Evolutionary conservation across 2,329 filamentous ascomycete genomes (phyloP), one percentile per base, ranked within the genome.

Genomic region (Graphiopsis chlorocephala): DNA sequence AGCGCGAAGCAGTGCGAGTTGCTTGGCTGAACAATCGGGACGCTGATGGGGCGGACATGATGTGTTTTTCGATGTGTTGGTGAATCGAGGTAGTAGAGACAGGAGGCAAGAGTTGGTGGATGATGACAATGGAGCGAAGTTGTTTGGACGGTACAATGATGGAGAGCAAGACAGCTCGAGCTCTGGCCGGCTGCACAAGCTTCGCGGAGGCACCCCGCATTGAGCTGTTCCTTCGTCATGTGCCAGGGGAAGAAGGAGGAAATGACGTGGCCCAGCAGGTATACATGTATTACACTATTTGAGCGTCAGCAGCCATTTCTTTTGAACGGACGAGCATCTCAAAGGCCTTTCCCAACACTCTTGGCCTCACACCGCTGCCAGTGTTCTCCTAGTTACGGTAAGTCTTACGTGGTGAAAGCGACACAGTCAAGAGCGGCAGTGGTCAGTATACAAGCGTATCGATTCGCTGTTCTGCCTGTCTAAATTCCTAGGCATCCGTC

Each of bases 11-110:
- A 57, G 48, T 65, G 52, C 71, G 68, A 53, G 66, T 47, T 26
- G 67, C 65, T 64, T 70, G 69, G 64, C 65, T 69, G 48, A 71
- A 48, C 57, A 72, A 56, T 47, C 71, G 70, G 23, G 62, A 65
- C 23, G 69, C 66, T 64, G 68, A 63, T 50, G 69, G 68, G 12
- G 70, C 66, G 29, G 71, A 72, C 72, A 73, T 73, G 48, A 20
- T 67, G 64, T 29, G 35, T n/a, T 23, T 14, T 29, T 50, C 26
- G 53, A 23, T 38, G 28, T 29, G n/a, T 17, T 12, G 12, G 31
- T 17, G 38, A 15, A 50, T 23, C 35, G 28, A 23, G 15, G 17
- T 53, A 17, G 23, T 42, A n/a, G 14, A n/a, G 29, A 20, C 12
- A 33, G 45, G 26, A 5, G 28, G 45, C 25, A 25, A 29, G 23